Evolutionary conservation across 78 protist species (phyloP), one percentile per base, ranked within the genome.

Genomic region (Corallochytrium limacisporum): DNA sequence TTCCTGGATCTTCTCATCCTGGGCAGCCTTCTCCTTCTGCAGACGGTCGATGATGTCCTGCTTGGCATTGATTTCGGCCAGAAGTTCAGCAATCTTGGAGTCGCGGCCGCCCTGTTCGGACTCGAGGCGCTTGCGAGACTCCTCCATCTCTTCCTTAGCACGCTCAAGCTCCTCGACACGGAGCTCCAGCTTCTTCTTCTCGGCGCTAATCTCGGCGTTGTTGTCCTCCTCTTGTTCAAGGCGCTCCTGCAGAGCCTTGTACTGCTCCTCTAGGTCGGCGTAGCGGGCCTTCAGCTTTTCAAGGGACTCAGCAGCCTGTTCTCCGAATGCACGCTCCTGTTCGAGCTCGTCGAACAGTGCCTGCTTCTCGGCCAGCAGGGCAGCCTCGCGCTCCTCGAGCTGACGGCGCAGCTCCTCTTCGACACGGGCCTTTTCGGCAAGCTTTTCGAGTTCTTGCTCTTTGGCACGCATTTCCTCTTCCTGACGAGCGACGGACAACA

Each of bases 321-420:
- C 56, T 65, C 63, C 12, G 53, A 50, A 18, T 65, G 39, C 35
- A 59, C 69, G 28, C 37, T 75, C 83, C 55, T 77, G 68, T 37
- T 68, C 62, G 40, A 80, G 79, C 53, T 78, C 63, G 55, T 79
- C 73, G 67, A 44, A 6, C 32, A 13, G 54, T 49, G 36, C 33
- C 47, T 47, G 49, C 46, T 71, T 74, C 69, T 71, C 47, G 67
- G 65, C 50, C 38, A 71, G 74, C 63, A 72, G 76, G 55, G 75
- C 83, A 26, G 47, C 42, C 35, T 74, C 68, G 50, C 66, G 62
- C 54, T 61, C 82, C 9, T 77, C 83, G 43, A 37, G 39, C 62
- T 79, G 78, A 60, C 55, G 60, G 61, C 62, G 81, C 51, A 73
- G 54, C 33, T 66, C 69, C 56, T 73, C n/a, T 35, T 78, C 78